Percentiles rank a stretch among this genome's conserved stretches.
These are phyloP conservation scores for Xerophyta viscosa DNA, from an alignment of 106 monocot species.

Conservation along the genomic window DNA sequence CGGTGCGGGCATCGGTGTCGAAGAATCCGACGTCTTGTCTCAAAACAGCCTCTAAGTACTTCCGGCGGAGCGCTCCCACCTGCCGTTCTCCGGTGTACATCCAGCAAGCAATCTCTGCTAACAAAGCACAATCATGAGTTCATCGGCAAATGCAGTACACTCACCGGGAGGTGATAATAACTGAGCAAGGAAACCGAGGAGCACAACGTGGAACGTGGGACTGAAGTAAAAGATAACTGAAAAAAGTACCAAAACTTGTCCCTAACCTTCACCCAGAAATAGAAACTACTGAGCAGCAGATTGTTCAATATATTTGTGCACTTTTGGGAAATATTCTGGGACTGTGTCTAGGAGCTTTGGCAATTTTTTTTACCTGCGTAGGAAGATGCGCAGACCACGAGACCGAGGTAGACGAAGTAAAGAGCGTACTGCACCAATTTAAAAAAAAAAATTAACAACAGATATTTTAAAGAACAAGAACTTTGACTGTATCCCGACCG, in stretches of 20 bases:
- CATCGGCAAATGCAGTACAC: too few relatives aligned
- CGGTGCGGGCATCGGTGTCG: constrained; percentile 93
- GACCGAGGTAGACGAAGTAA: constrained; percentile 91
- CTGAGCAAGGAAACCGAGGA: too few relatives aligned
- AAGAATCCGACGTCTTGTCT: constrained; percentile 96
- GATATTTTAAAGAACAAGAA: neutral
- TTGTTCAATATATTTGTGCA: too few relatives aligned
- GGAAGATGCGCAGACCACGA: constrained; percentile 87
- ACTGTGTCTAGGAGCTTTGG: too few relatives aligned
- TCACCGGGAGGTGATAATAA: too few relatives aligned
- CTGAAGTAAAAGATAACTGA: too few relatives aligned
- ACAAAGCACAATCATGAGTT: neutral
- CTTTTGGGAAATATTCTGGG: too few relatives aligned
- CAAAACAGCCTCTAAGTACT: constrained; percentile 84
- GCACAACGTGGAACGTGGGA: too few relatives aligned
- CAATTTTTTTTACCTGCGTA: constrained; percentile 73
- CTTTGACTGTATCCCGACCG: neutral
- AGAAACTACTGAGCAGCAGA: too few relatives aligned
- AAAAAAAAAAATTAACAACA: constrained; percentile 6
- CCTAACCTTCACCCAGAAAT: neutral
- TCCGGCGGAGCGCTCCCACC: constrained; percentile 62
- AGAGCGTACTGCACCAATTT: constrained; percentile 62
- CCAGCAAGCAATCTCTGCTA: constrained; percentile 95
- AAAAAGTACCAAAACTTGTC: neutral
- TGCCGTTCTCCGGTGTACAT: constrained; percentile 99